These are phyloP conservation scores for Aspergillus aculeatus DNA, from an alignment of 2,329 filamentous ascomycete genomes.

Conservation along the genomic window DNA sequence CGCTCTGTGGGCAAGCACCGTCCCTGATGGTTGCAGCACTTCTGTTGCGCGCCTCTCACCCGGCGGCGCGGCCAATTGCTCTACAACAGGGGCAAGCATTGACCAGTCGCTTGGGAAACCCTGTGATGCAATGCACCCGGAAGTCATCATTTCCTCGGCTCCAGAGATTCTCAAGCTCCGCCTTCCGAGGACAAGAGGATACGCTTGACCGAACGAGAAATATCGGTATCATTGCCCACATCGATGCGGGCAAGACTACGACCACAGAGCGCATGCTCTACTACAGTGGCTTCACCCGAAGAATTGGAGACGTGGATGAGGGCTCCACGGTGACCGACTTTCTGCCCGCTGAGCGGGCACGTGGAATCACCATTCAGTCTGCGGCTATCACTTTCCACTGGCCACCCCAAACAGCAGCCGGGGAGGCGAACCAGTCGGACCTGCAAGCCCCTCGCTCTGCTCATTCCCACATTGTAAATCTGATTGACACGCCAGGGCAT, in stretches of 20 bases:
- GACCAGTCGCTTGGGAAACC: slow-evolving; percentile 9
- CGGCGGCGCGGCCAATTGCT: slow-evolving; percentile 21
- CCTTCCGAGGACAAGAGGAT: slow-evolving; percentile 22
- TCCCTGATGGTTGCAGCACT: slow-evolving; percentile 31
- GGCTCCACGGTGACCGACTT: slow-evolving; percentile 98
- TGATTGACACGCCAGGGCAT: slow-evolving; percentile 95
- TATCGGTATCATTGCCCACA: slow-evolving; percentile 97
- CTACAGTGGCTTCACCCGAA: slow-evolving; percentile 83
- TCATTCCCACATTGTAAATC: slow-evolving; percentile 70
- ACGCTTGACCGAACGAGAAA: slow-evolving; percentile 71
- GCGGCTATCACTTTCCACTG: slow-evolving; percentile 94
- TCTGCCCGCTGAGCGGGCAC: slow-evolving; percentile 82
- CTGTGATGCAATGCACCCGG: neutral
- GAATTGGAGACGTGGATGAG: slow-evolving; percentile 92
- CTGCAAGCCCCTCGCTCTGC: slow-evolving; percentile 49
- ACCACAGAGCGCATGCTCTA: slow-evolving; percentile 99
- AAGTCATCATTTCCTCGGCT: neutral
- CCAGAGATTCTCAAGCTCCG: slow-evolving; percentile 31
- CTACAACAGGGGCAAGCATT: slow-evolving; percentile 5
- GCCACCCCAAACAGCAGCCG: slow-evolving; percentile 57
- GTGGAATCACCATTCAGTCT: slow-evolving; percentile 96
- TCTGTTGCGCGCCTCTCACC: slow-evolving; percentile 29
- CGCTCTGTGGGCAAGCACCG: slow-evolving; percentile 12
- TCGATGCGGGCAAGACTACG: slow-evolving; percentile 97
- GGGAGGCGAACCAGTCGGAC: slow-evolving; percentile 19